Evolutionary conservation across 345 rosid genomes (phyloP), one percentile per base, ranked within the genome.

Genomic region (Citrus sp.): DNA sequence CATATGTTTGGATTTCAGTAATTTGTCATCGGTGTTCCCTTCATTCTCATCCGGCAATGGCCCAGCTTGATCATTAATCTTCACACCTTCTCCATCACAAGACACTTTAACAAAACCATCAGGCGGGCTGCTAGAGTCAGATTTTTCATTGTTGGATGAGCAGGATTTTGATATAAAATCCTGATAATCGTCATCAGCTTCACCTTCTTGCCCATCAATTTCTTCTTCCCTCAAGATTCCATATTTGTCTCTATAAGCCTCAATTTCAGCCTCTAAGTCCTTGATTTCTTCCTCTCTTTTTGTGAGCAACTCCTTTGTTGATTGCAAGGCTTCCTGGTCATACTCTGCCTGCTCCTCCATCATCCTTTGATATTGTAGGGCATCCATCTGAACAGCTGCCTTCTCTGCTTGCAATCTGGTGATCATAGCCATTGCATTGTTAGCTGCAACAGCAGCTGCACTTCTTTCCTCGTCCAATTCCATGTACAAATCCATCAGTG

Each of bases 291-390:
- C 93, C 62, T 94, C 95, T 66, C 88, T 86, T 80, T 90, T 92
- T 3, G 56, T 61, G 24, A 92, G 86, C 75, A 89, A 77, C 70
- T 83, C 85, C 19, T 77, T 86, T 58, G 88, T 80, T 49, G 88
- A 86, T 79, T 92, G 97, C 64, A 96, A 80, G 14, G 93, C 92
- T 85, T 96, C 98, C 78, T 94, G 88, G 61, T 94, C 98, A 65
- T 91, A 96, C 79, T 94, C 94, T 28, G 97, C 97, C 84, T 94
- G 94, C 82, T 96, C 99, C 79, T 96, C 98, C 98, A 96, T 92
- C 98, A 96, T 91, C 83, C 99, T 92, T 83, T 92, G 97, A 79
- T 92, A 96, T 86, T 96, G 98, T 72, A 94, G 85, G 4, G 99
- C 99, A 72, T 96, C 98, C 99, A 96, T 96, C 76, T 94, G 99